Conservation (phyloP, 192 early-diverging fungal species). For the Coemansia sp. region DNA sequence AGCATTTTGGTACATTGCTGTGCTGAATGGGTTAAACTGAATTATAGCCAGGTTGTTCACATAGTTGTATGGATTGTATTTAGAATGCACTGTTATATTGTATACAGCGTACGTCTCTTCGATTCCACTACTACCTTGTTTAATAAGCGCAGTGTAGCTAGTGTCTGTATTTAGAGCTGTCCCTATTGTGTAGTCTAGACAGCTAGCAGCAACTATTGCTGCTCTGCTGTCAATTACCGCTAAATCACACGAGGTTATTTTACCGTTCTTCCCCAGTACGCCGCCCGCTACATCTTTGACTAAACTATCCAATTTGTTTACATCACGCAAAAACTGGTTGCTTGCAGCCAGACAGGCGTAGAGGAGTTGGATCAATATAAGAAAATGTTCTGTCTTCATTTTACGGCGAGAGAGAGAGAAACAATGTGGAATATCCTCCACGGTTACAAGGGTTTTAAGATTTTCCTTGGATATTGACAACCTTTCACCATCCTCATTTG, state of each 20-base stretch:
- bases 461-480: too few relatives aligned
- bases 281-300: slow-evolving; percentile 6
- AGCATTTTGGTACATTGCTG: neutral
- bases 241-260: slow-evolving; percentile 21
- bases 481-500: too few relatives aligned
- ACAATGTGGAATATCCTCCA: too few relatives aligned
- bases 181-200: slow-evolving; percentile 10
- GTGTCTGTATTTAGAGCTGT: neutral
- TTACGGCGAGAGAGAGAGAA: too few relatives aligned
- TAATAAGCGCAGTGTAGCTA: too few relatives aligned
- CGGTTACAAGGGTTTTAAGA: too few relatives aligned
- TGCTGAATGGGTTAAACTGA: slow-evolving; percentile 14
- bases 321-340: too few relatives aligned
- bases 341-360: too few relatives aligned
- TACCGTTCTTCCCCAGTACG: slow-evolving; percentile 23
- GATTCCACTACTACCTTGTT: neutral
- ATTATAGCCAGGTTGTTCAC: slow-evolving; percentile 15
- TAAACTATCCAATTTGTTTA: too few relatives aligned
- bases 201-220: slow-evolving; percentile 21
- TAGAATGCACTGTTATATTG: slow-evolving; percentile 1
- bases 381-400: too few relatives aligned
- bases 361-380: too few relatives aligned
- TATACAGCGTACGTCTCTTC: slow-evolving; percentile 4
- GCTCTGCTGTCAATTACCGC: slow-evolving; percentile 14
- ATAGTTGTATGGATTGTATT: slow-evolving; percentile 6